These are phyloP conservation scores for Avena sativa DNA, from an alignment of 176 grass and related monocot genomes.

Conservation along the genomic window DNA sequence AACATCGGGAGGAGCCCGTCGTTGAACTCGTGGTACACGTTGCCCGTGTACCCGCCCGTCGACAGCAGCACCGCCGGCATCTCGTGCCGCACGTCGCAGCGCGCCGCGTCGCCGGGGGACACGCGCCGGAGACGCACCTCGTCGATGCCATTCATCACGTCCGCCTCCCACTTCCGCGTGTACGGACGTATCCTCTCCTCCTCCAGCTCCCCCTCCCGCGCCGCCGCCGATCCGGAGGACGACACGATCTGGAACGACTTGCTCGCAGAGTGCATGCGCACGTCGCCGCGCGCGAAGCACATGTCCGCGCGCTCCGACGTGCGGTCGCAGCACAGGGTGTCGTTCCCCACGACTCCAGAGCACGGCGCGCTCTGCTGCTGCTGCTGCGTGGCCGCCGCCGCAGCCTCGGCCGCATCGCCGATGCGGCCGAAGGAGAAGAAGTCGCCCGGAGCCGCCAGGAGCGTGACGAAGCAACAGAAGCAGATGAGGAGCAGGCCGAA, in stretches of 20 bases:
- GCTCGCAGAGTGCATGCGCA: conserved; percentile 78
- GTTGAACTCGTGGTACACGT: conserved; percentile 97
- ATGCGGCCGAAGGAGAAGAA: conserved; percentile 58
- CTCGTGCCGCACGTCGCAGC: conserved; percentile 70
- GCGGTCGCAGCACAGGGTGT: conserved; percentile 83
- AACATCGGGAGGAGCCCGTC: conserved; percentile 93
- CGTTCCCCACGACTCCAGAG: conserved; percentile 41
- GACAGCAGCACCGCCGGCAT: conserved; percentile 88
- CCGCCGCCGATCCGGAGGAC: not conserved
- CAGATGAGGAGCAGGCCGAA: conserved; percentile 45
- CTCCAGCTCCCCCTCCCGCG: not conserved
- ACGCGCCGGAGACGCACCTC: conserved; percentile 64
- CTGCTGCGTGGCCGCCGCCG: conserved; percentile 35
- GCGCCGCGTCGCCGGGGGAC: conserved; percentile 28
- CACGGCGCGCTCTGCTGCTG: conserved; percentile 23
- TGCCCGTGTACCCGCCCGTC: conserved; percentile 90
- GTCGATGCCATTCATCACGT: conserved; percentile 73
- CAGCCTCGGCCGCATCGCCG: conserved; percentile 35
- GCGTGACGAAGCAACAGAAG: conserved; percentile 41
- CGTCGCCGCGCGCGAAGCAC: conserved; percentile 74
- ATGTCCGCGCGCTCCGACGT: conserved; percentile 70
- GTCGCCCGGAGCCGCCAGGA: conserved; percentile 49
- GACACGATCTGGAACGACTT: conserved; percentile 70
- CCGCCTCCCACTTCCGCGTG: conserved; percentile 85
- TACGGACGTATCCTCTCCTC: conserved; percentile 84